A percentile compares a stretch with the other conserved stretches of the same genome.
phyloP scores from a whole-genome alignment of 208 protist genomes.

The Leishmania gerbilli region DNA sequence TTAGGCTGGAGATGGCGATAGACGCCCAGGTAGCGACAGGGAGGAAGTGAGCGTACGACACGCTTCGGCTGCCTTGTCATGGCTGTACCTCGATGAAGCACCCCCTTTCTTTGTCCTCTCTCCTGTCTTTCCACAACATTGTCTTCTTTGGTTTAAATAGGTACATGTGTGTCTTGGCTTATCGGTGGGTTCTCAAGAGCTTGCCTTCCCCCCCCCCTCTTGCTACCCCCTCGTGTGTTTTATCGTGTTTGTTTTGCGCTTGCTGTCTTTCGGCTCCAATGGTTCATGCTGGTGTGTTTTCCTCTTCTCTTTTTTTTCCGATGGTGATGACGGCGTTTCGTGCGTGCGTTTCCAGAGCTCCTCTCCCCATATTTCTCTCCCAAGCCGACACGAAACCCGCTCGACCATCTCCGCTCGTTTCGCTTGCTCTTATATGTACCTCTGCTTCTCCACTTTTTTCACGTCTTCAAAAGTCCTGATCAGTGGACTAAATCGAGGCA shows the following conservation, averaged over 20 bases:
- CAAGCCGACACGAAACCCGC: neutral
- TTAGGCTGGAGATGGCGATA: neutral
- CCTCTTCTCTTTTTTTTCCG: neutral
- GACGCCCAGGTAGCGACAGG: neutral
- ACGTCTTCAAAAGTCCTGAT: neutral
- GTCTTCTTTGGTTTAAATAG: neutral
- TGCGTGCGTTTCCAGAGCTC: neutral
- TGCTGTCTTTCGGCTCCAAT: neutral
- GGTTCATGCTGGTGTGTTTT: neutral
- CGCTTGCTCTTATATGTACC: neutral
- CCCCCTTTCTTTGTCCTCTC: neutral
- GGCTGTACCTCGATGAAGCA: neutral
- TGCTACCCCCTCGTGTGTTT: neutral
- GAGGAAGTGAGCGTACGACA: neutral
- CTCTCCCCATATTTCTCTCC: neutral
- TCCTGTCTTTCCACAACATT: neutral
- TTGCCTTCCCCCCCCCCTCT: neutral
- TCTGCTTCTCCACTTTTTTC: neutral
- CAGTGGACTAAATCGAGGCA: too few species aligned
- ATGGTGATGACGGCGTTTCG: neutral
- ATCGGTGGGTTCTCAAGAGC: too few species aligned
- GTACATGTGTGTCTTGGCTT: neutral
- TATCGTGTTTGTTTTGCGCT: neutral
- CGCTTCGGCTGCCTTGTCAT: neutral
- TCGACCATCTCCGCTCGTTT: neutral